Percentiles rank a stretch among this genome's conserved stretches.
These are phyloP conservation scores for Microbotryum lychnidis-dioicae DNA, from an alignment of 1,284 basidiomycete species.

Conservation along the genomic window DNA sequence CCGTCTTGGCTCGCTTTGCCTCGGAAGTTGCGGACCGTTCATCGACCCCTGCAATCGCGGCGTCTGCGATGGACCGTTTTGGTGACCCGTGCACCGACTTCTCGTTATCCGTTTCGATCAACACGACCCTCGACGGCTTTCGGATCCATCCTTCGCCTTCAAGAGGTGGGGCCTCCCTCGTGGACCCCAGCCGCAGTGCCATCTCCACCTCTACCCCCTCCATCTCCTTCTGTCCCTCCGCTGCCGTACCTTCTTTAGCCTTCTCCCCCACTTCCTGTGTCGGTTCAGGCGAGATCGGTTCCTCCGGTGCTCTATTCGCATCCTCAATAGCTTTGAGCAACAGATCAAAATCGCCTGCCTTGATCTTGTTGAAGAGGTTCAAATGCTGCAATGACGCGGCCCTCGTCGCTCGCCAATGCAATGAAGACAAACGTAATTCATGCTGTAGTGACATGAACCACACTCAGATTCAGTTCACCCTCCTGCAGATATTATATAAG, in stretches of 20 bases:
- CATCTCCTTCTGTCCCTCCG: neutral
- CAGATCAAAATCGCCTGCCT: conserved; percentile 10
- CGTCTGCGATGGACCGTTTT: no score
- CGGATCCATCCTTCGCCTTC: no score
- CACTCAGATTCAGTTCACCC: neutral
- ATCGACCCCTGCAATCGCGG: no score
- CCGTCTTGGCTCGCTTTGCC: no score
- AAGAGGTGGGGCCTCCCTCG: no score
- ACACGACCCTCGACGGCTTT: no score
- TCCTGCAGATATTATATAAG: neutral
- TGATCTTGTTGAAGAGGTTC: conserved; percentile 21
- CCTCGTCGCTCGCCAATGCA: conserved; percentile 30
- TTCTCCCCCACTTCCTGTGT: neutral
- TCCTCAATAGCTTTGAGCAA: conserved; percentile 6
- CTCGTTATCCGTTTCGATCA: no score
- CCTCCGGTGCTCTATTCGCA: neutral
- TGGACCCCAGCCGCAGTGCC: neutral
- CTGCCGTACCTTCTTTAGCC: neutral
- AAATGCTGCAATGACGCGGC: conserved; percentile 17
- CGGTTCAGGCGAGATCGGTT: neutral
- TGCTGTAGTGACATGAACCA: conserved; percentile 1
- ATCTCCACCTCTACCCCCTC: neutral
- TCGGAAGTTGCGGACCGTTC: no score
- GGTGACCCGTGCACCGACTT: no score
- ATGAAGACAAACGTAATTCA: conserved; percentile 7